Base-by-base conservation (phyloP, 805 yeast genomes). In the Dipodascus albidus region DNA sequence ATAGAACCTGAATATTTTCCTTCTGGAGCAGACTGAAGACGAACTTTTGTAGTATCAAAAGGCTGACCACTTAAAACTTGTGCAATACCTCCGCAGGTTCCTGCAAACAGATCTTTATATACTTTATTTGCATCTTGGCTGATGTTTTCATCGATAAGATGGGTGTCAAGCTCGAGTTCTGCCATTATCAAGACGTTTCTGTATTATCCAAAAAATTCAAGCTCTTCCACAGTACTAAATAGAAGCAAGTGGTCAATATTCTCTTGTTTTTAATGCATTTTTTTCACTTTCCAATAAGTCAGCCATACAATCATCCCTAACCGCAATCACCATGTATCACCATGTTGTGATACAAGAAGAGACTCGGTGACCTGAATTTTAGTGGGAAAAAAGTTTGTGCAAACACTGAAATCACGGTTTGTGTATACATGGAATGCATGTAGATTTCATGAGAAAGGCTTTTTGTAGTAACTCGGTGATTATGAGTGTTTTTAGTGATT, bases 41-140 rank as follows among this genome's bases (percentile, higher is more conserved):
- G 76, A 20, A 93, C 98, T 70, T 91, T 91, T 48, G 93, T 87
- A 8, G 96, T 87, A 67, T 90, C 98, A 64, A 91, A 91, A 4
- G 98, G 97, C 69, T 93, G 98, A 22, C 99, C 99, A 14, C 85
- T 86, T 33, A 93, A 72, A 4, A 93, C 98, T 70, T 93, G 99
- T 3, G 97, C 91, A 23, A 93, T 80, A 52, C 99, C 99, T 54
- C 98, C 98, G 60, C 84, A 76, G 17, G 97, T 91, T 20, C 99
- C 99, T 2, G 95, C 95, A 53, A 86, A 70, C 50, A 89, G 77
- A 67, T 90, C 96, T 62, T 88, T 88, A 31, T 75, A 58, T 9
- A 87, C 87, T 47, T 38, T 38, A 14, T 38, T 38, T 38, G 17
- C 3, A 19, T 38, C 44, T 8, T 11, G 6, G 17, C n/a, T 17